phyloP scores from a whole-genome alignment of 768 basidiomycete genomes.

The Coprinopsis marcescibilis region DNA sequence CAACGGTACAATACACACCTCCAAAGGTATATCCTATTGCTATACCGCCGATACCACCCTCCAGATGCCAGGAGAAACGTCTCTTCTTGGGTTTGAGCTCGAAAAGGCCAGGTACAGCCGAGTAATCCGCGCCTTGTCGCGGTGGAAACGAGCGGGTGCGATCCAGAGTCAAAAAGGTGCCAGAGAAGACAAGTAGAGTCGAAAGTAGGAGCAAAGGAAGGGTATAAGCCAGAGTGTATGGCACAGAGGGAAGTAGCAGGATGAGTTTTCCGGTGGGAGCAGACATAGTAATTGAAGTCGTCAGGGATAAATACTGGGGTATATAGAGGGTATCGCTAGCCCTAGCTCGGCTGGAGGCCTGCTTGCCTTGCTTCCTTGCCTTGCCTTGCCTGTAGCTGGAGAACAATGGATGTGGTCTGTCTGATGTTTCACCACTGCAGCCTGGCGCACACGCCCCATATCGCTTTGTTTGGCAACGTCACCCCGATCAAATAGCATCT shows the following conservation, averaged over 20 bases:
- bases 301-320: too few relatives aligned
- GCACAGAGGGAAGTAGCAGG: conserved; percentile 39
- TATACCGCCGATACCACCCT: conserved; percentile 62
- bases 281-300: too few relatives aligned
- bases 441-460: too few relatives aligned
- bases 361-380: too few relatives aligned
- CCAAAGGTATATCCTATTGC: conserved; percentile 55
- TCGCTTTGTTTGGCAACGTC: too few relatives aligned
- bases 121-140: conserved; percentile 26
- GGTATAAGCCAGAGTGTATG: conserved; percentile 50
- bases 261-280: too few relatives aligned
- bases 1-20: conserved; percentile 30
- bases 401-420: too few relatives aligned
- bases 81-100: conserved; percentile 27
- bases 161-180: conserved; percentile 68
- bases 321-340: too few relatives aligned
- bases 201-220: conserved; percentile 59
- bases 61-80: conserved; percentile 34
- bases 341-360: too few relatives aligned
- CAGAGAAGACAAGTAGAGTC: conserved; percentile 53
- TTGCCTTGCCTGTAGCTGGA: too few relatives aligned
- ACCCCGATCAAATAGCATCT: too few relatives aligned
- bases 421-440: too few relatives aligned
- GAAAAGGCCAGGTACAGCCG: conserved; percentile 25
- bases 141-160: conserved; percentile 59